Percentiles rank a stretch among this genome's conserved stretches.
These are phyloP conservation scores for Serpula lacrymans DNA, from an alignment of 768 basidiomycete genomes.

Conservation along the genomic window DNA sequence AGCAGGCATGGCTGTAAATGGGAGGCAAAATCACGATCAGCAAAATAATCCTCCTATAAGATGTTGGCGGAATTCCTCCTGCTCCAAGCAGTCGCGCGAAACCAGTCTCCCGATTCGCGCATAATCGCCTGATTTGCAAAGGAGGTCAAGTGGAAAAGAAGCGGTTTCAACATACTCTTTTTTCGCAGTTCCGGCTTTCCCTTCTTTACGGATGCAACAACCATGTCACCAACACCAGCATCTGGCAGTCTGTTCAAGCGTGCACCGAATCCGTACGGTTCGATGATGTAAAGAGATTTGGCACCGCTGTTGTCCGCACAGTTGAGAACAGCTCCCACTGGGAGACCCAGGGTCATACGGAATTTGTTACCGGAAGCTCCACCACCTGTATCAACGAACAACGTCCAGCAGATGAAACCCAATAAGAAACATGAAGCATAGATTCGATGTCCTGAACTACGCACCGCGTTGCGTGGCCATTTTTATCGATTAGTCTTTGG, in stretches of 20 bases:
- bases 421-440: background rate
- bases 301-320: slow-evolving; percentile 99
- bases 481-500: too few species aligned
- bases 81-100: too few species aligned
- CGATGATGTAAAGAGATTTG: slow-evolving; percentile 92
- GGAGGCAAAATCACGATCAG: slow-evolving; percentile 11
- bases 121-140: background rate
- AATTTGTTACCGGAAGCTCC: slow-evolving; percentile 92
- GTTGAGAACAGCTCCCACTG: slow-evolving; percentile 91
- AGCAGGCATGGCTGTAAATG: slow-evolving; percentile 92
- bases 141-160: too few species aligned
- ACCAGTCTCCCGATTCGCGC: too few species aligned
- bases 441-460: background rate
- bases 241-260: slow-evolving; percentile 97
- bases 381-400: slow-evolving; percentile 32
- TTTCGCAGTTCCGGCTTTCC: slow-evolving; percentile 99
- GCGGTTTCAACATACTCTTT: slow-evolving; percentile 95
- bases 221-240: slow-evolving; percentile 93
- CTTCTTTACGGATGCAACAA: slow-evolving; percentile 98
- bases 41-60: background rate
- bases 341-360: slow-evolving; percentile 92
- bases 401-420: background rate
- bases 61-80: too few species aligned
- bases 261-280: slow-evolving; percentile 93
- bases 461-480: slow-evolving; percentile 25